Base-by-base conservation (phyloP, 2,329 filamentous ascomycete species). In the Fusarium tjaetaba region DNA sequence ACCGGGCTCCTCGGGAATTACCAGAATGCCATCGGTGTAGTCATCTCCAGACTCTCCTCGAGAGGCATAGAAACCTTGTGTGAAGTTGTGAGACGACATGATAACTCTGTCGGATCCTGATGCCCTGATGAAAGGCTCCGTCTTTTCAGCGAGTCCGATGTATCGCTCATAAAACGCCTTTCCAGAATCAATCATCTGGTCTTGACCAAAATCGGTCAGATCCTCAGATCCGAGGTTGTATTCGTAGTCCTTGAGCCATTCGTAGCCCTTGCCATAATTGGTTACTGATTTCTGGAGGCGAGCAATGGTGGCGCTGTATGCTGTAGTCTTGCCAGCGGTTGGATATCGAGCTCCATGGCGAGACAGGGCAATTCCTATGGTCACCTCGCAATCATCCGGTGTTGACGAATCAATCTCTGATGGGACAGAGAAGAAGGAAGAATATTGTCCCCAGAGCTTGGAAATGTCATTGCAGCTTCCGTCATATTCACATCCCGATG, bases 271-370 rank as follows among this genome's bases (percentile, higher is more conserved):
- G 13, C 87, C 87, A 78, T 93, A 96, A 26, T 85, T 82, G 4
- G 85, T 87, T 15, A 85, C 85, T 42, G 77, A 80, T 49, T 80
- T 80, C 68, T 95, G 90, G 69, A 98, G 92, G 53, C 88, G 88
- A 34, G 86, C 80, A 60, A 97, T 85, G 14, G 93, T 86, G 10
- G 84, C 81, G 43, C 85, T 87, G 82, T 97, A 97, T 11, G 81
- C 79, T 16, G 81, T 79, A 2, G 91, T 89, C 84, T 95, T 97
- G 73, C 85, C 84, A 16, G 84, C 78, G 0, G 95, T 97, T 2
- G 95, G 95, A 79, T 94, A 93, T 59, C 95, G 89, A 42, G 94
- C 93, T 53, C 95, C 95, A 80, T 98, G 95, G 5, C 95, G 91
- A 28, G 94, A 95, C 53, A 98, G 87, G 30, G 95, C 85, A 78